Evolutionary conservation across 2,329 filamentous ascomycete species (phyloP), one percentile per base, ranked within the genome.

Genomic region (Penicillium sp.): DNA sequence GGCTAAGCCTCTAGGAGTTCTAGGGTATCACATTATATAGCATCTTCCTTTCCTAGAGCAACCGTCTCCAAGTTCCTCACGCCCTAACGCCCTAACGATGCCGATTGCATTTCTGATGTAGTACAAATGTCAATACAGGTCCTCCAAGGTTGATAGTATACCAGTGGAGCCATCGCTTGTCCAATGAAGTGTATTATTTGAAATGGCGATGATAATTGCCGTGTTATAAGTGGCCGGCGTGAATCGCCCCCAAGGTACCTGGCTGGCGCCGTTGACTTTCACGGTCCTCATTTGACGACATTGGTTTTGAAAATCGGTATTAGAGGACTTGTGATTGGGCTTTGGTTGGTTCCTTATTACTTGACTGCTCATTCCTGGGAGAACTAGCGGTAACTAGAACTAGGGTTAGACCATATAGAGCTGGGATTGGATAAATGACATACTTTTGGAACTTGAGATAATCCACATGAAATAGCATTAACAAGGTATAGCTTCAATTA

Each of bases 1-100:
- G 40, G 33, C 13, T 25, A 33, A 33, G 39, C 5, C 31, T 4
- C 5, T 21, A 9, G 13, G 9, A n/a, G 11, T 31, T 41, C 44
- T 19, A 40, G 21, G 29, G 16, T 50, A 16, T 41, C 9, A 33
- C 21, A n/a, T 48, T 39, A 27, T 31, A 16, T 47, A 58, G 38
- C 51, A 65, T 57, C 61, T 61, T 61, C 58, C 50, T 45, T 27
- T 45, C 27, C 23, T 15, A n/a, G 13, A 2, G 1, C 38, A 43
- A 43, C 50, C 53, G 60, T 58, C 65, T 62, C 63, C 65, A 67
- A 67, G 65, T 67, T 67, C 65, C 65, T 67, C 65, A 61, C 8
- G 15, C 34, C 27, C 29, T 23, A 13, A 25, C 25, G 15, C 34
- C 27, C 33, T 23, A n/a, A 25, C 25, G 25, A 34, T 31, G 44